Conservation (phyloP, 306 rosid genomes). For the Rosa rugosa region DNA sequence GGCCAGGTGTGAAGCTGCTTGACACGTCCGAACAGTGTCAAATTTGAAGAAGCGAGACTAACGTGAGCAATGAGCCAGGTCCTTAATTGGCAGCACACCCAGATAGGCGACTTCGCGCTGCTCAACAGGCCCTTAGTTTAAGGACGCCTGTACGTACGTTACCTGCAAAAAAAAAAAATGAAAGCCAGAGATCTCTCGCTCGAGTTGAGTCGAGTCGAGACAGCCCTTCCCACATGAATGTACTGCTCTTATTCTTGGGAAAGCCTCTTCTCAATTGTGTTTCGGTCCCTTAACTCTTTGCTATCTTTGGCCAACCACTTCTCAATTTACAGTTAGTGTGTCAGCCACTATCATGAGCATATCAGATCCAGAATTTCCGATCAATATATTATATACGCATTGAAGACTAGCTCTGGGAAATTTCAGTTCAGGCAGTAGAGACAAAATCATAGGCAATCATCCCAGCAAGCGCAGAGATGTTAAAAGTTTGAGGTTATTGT, state of each 20-base stretch:
- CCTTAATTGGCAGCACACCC: background rate
- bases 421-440: background rate
- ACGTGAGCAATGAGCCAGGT: background rate
- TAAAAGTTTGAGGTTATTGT: background rate
- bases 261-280: background rate
- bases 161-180: background rate
- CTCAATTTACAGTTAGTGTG: background rate
- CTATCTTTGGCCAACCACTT: background rate
- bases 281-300: background rate
- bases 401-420: background rate
- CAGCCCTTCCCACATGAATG: background rate
- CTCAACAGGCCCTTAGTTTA: background rate
- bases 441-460: background rate
- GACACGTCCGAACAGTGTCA: conserved; percentile 20
- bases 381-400: background rate
- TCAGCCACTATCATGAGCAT: background rate
- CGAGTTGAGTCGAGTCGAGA: background rate
- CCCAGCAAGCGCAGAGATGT: background rate
- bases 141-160: background rate
- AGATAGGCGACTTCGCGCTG: background rate
- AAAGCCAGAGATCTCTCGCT: background rate
- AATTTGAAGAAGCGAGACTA: background rate
- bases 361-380: background rate
- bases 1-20: background rate
- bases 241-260: background rate